These are phyloP conservation scores for Parsonsia alboflavescens DNA, from an alignment of 257 asterid genomes.

Conservation along the genomic window DNA sequence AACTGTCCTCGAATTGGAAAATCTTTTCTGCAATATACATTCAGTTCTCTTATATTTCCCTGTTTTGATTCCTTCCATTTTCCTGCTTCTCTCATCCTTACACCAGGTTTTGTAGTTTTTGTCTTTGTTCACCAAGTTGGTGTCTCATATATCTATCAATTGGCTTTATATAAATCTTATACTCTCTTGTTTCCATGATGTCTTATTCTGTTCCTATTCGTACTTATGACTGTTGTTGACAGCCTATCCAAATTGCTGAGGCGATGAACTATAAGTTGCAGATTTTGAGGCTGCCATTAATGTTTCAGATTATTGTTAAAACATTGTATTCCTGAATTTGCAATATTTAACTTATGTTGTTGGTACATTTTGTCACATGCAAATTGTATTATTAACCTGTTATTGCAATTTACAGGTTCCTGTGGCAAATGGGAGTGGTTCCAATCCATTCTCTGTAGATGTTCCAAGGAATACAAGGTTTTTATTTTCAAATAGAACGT, in stretches of 20 bases:
- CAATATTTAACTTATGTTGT: not conserved
- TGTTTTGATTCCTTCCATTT: too few relatives aligned
- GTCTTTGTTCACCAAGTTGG: not conserved
- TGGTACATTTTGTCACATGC: not conserved
- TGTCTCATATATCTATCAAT: not conserved
- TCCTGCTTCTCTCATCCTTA: too few relatives aligned
- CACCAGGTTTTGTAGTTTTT: too few relatives aligned
- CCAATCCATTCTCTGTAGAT: conserved; percentile 79
- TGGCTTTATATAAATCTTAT: not conserved
- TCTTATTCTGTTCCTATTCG: not conserved
- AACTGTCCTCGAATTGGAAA: too few relatives aligned
- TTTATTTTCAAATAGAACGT: conserved; percentile 71
- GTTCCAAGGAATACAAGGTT: conserved; percentile 90
- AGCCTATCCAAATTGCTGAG: not conserved
- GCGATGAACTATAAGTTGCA: not conserved
- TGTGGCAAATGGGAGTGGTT: conserved; percentile 91
- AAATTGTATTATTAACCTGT: conserved; percentile 22
- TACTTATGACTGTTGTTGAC: not conserved
- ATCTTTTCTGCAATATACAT: too few relatives aligned
- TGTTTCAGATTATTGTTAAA: not conserved
- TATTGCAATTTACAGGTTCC: conserved; percentile 79
- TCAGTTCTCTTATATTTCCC: too few relatives aligned
- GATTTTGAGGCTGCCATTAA: not conserved
- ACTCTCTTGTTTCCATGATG: too few relatives aligned
- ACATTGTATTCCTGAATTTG: not conserved